phyloP scores from a whole-genome alignment of 2,329 filamentous ascomycete species.

The Ophiosphaerella herpotricha region DNA sequence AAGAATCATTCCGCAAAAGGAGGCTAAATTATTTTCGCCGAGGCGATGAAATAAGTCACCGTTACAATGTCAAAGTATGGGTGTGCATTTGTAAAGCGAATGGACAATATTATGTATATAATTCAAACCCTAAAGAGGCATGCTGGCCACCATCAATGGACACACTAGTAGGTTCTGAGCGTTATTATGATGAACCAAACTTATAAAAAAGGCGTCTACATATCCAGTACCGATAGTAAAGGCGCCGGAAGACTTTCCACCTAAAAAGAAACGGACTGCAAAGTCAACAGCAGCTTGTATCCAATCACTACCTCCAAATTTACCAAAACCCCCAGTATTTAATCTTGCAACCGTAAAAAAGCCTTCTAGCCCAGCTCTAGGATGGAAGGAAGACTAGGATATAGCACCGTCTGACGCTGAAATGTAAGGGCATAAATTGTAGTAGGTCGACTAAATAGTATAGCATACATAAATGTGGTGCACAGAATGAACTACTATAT shows the following conservation, averaged over 20 bases:
- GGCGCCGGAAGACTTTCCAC: slow-evolving; percentile 6
- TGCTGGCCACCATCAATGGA: slow-evolving; percentile 12
- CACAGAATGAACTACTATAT: neutral
- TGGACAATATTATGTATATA: slow-evolving; percentile 17
- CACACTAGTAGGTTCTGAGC: slow-evolving; percentile 9
- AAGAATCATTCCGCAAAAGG: slow-evolving; percentile 18
- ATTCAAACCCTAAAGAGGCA: slow-evolving; percentile 5
- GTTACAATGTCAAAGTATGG: slow-evolving; percentile 16
- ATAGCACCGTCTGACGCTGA: neutral
- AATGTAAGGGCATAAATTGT: neutral
- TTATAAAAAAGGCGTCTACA: slow-evolving; percentile 2
- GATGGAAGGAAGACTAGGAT: neutral
- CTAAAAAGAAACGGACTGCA: neutral
- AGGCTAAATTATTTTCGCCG: slow-evolving; percentile 17
- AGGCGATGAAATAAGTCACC: slow-evolving; percentile 14
- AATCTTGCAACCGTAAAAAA: slow-evolving; percentile 3
- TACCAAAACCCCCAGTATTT: slow-evolving; percentile 13
- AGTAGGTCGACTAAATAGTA: neutral
- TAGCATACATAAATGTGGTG: neutral
- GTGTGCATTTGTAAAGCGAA: slow-evolving; percentile 22
- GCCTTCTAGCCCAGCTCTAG: neutral
- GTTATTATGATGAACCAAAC: neutral
- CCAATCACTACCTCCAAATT: slow-evolving; percentile 6
- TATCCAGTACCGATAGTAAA: slow-evolving; percentile 17
- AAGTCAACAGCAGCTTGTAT: slow-evolving; percentile 6